Evolutionary conservation across 129 eudicot species (phyloP).

Genomic region (Solidago caesia): DNA sequence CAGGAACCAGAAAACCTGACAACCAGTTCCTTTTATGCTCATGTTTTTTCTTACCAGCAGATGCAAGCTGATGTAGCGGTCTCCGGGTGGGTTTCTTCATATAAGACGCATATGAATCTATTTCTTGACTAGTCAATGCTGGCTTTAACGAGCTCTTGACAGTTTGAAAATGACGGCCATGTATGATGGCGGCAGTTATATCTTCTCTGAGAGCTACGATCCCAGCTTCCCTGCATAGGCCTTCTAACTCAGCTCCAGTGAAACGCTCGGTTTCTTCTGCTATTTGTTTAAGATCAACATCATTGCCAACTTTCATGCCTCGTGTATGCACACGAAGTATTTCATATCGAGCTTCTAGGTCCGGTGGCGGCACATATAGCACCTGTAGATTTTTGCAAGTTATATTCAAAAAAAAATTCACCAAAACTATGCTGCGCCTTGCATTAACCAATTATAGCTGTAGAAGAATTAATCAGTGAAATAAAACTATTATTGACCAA

Average conservation of each 20-base stretch:
- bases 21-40: slow-evolving; percentile 21
- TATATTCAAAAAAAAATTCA: background rate
- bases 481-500: background rate
- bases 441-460: background rate
- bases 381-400: slow-evolving; percentile 51
- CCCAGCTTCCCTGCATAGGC: slow-evolving; percentile 84
- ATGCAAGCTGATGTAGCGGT: slow-evolving; percentile 19
- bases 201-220: slow-evolving; percentile 83
- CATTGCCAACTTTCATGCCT: slow-evolving; percentile 48
- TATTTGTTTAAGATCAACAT: slow-evolving; percentile 63
- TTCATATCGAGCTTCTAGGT: slow-evolving; percentile 68
- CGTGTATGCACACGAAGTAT: slow-evolving; percentile 84
- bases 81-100: slow-evolving; percentile 44
- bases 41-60: slow-evolving; percentile 13
- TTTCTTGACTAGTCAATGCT: slow-evolving; percentile 54
- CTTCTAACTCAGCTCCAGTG: slow-evolving; percentile 91
- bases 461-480: background rate
- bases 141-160: slow-evolving; percentile 61
- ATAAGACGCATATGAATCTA: slow-evolving; percentile 52
- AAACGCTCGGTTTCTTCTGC: slow-evolving; percentile 84
- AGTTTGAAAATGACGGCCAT: slow-evolving; percentile 63
- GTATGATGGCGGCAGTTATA: slow-evolving; percentile 58
- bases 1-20: slow-evolving; percentile 30
- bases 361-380: slow-evolving; percentile 95
- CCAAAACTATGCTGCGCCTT: background rate